phyloP scores from a whole-genome alignment of 306 rosid genomes.

The Ochetophila trinervis region DNA sequence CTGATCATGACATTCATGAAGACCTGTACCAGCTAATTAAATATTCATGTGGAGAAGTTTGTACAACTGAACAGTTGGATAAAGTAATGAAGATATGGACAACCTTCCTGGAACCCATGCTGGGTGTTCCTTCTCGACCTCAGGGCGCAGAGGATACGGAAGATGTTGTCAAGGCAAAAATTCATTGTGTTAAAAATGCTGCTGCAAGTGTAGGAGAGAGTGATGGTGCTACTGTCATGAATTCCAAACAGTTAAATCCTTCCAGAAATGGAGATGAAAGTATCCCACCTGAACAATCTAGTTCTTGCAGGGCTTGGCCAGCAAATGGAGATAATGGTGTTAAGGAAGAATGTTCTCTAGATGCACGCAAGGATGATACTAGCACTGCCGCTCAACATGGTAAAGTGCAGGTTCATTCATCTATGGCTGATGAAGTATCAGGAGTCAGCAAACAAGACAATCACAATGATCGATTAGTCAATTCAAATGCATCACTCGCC shows the following conservation, averaged over 20 bases:
- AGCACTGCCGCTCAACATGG: conserved; percentile 42
- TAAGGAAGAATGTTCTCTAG: conserved; percentile 61
- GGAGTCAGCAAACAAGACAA: conserved; percentile 65
- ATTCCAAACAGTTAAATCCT: conserved; percentile 50
- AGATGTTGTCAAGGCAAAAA: conserved; percentile 71
- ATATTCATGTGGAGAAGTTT: conserved; percentile 94
- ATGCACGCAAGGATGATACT: conserved; percentile 51
- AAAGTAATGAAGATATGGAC: conserved; percentile 98
- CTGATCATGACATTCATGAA: conserved; percentile 86
- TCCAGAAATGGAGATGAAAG: conserved; percentile 67
- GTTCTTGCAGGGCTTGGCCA: conserved; percentile 68
- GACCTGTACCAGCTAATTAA: conserved; percentile 90
- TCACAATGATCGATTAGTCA: conserved; percentile 51
- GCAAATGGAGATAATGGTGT: conserved; percentile 58
- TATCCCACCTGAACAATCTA: conserved; percentile 70
- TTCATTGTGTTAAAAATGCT: conserved; percentile 45
- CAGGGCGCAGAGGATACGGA: conserved; percentile 88
- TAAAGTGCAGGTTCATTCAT: conserved; percentile 44
- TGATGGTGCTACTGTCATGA: conserved; percentile 49
- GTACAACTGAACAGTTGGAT: conserved; percentile 86
- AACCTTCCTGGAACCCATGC: conserved; percentile 85
- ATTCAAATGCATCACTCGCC: conserved; percentile 52
- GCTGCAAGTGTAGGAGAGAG: conserved; percentile 54
- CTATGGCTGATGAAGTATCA: conserved; percentile 60
- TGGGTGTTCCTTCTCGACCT: conserved; percentile 85